Percentiles rank a stretch among this genome's conserved stretches.
phyloP scores from a whole-genome alignment of 257 asterid genomes.

The Gentiana dahurica region DNA sequence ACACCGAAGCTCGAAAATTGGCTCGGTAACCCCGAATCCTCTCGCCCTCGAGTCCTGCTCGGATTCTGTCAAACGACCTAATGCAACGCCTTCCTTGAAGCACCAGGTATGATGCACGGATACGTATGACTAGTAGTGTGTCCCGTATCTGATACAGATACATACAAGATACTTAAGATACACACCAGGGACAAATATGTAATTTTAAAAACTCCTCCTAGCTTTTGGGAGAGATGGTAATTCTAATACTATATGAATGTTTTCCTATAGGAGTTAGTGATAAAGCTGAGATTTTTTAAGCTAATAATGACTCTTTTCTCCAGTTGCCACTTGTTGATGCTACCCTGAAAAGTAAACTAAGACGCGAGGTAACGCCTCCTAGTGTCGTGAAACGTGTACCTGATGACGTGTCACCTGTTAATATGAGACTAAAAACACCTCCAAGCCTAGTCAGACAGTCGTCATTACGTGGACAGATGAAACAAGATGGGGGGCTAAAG shows the following conservation, averaged over 20 bases:
- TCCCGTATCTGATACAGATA: too few relatives aligned
- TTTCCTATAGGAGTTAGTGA: constrained; percentile 1
- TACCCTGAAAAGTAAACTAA: constrained; percentile 58
- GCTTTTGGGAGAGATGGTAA: too few relatives aligned
- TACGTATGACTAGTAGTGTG: too few relatives aligned
- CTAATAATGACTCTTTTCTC: constrained; percentile 17
- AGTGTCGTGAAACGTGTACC: constrained; percentile 34
- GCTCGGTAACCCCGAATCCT: constrained; percentile 19
- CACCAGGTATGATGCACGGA: constrained; percentile 46
- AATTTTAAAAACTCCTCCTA: too few relatives aligned
- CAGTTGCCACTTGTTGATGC: constrained; percentile 54
- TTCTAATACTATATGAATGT: neutral
- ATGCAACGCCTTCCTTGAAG: constrained; percentile 45
- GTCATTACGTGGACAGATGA: constrained; percentile 42
- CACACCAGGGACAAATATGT: too few relatives aligned
- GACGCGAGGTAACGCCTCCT: constrained; percentile 46
- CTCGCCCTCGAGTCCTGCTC: constrained; percentile 32
- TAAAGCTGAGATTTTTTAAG: constrained; percentile 1
- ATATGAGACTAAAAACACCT: constrained; percentile 53
- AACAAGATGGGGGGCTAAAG: constrained; percentile 28
- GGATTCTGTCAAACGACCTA: constrained; percentile 39
- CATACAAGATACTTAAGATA: too few relatives aligned
- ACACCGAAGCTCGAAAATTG: constrained; percentile 45
- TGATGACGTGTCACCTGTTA: constrained; percentile 42
- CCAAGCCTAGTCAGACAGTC: constrained; percentile 41